Percentiles rank a stretch among this genome's conserved stretches.
Conservation (phyloP, 2,329 filamentous ascomycete genomes). For the Aspergillus caelatus region DNA sequence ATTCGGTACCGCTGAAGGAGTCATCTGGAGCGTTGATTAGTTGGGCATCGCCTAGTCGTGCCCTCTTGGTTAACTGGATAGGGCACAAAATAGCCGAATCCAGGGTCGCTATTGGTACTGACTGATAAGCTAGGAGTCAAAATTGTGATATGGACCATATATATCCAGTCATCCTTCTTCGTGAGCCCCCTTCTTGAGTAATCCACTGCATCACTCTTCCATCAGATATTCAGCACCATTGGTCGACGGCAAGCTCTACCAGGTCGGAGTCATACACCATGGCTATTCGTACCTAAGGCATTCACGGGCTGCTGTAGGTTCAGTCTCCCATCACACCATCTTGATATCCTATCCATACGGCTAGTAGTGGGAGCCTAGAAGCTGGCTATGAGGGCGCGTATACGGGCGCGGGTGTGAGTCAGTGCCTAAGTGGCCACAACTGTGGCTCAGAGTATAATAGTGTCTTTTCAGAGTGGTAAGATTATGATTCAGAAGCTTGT, state of each 20-base stretch:
- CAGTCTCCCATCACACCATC: background rate
- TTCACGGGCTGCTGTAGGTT: background rate
- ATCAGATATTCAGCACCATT: background rate
- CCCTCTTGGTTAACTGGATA: background rate
- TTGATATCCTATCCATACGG: background rate
- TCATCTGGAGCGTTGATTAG: background rate
- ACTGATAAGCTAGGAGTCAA: background rate
- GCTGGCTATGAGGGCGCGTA: background rate
- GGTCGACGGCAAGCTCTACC: background rate
- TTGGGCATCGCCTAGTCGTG: conserved; percentile 1
- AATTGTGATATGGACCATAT: background rate
- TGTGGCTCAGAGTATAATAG: background rate
- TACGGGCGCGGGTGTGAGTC: background rate
- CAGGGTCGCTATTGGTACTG: background rate
- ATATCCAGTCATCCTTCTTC: background rate
- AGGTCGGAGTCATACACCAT: background rate
- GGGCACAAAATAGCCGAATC: background rate
- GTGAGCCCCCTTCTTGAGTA: background rate
- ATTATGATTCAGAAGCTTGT: background rate
- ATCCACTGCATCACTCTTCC: background rate
- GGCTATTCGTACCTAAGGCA: background rate
- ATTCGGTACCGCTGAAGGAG: background rate
- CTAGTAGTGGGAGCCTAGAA: background rate
- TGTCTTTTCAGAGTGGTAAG: background rate
- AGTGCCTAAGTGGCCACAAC: conserved; percentile 3